These are phyloP conservation scores for Xylariaceae sp. DNA, from an alignment of 2,329 filamentous ascomycete genomes.

Conservation along the genomic window DNA sequence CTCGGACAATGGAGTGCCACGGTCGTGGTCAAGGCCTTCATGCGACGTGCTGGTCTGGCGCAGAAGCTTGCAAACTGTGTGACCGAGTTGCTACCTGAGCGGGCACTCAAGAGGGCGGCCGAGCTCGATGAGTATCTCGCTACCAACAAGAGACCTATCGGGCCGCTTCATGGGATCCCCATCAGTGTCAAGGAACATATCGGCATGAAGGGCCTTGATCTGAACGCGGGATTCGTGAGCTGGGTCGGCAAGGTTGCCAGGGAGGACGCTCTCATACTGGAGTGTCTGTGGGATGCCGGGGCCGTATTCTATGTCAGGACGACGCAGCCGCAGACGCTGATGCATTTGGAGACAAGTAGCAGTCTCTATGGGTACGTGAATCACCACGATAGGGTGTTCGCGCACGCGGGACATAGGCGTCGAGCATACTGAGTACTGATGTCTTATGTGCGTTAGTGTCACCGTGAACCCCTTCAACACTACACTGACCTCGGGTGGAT, in stretches of 20 bases:
- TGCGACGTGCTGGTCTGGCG: slow-evolving; percentile 50
- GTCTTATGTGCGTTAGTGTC: no score
- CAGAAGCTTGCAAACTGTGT: slow-evolving; percentile 36
- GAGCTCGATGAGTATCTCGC: slow-evolving; percentile 21
- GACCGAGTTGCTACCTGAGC: slow-evolving; percentile 21
- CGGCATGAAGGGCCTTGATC: slow-evolving; percentile 41
- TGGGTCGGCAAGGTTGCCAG: slow-evolving; percentile 41
- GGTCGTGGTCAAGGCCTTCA: slow-evolving; percentile 47
- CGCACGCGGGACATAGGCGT: background rate
- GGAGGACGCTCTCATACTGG: slow-evolving; percentile 43
- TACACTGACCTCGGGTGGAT: slow-evolving; percentile 46
- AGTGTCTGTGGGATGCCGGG: slow-evolving; percentile 42
- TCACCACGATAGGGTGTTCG: slow-evolving; percentile 1
- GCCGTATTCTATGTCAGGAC: slow-evolving; percentile 49
- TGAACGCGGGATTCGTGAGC: slow-evolving; percentile 44
- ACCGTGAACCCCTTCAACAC: slow-evolving; percentile 52
- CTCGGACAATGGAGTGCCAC: slow-evolving; percentile 37
- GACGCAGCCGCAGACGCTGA: slow-evolving; percentile 49
- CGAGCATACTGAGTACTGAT: no score
- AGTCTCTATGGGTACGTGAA: slow-evolving; percentile 40
- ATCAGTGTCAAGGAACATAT: slow-evolving; percentile 51
- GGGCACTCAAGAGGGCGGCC: slow-evolving; percentile 18
- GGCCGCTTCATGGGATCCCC: slow-evolving; percentile 25
- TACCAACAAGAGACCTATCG: slow-evolving; percentile 15
- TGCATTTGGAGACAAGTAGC: slow-evolving; percentile 48